These are phyloP conservation scores for Centella asiatica DNA, from an alignment of 129 eudicot genomes.

Conservation along the genomic window DNA sequence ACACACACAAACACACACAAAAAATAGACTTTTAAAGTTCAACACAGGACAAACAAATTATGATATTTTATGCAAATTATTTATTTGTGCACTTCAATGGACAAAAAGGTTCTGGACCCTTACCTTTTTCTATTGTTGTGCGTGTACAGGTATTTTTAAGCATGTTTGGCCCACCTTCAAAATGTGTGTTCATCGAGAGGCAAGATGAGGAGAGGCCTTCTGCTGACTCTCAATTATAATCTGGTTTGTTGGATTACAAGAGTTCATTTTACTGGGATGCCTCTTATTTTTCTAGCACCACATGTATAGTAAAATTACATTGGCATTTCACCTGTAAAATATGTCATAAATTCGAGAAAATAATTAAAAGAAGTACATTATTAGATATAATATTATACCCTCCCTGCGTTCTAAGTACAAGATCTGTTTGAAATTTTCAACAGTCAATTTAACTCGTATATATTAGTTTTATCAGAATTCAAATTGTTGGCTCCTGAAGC, in stretches of 20 bases:
- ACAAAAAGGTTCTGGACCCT: background rate
- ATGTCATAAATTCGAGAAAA: background rate
- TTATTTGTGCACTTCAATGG: background rate
- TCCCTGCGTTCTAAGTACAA: background rate
- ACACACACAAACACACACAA: too few relatives aligned
- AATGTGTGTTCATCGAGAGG: slow-evolving; percentile 51
- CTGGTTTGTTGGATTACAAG: slow-evolving; percentile 5
- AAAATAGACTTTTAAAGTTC: too few relatives aligned
- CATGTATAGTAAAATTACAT: slow-evolving; percentile 1
- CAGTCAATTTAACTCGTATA: too few relatives aligned
- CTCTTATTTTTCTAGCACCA: background rate
- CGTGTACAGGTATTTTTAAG: slow-evolving; percentile 74
- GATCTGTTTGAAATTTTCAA: too few relatives aligned
- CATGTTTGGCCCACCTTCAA: slow-evolving; percentile 98
- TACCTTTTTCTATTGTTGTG: background rate
- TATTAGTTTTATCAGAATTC: too few relatives aligned
- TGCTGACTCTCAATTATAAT: slow-evolving; percentile 47
- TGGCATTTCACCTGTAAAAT: slow-evolving; percentile 21
- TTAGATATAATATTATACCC: too few relatives aligned
- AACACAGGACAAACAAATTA: too few relatives aligned
- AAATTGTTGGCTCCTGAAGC: too few relatives aligned
- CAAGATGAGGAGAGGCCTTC: slow-evolving; percentile 68
- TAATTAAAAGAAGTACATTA: background rate
- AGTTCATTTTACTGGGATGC: background rate
- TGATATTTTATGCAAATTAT: too few relatives aligned